phyloP scores from a whole-genome alignment of 257 asterid species.

The Nyctanthes arbortristis region DNA sequence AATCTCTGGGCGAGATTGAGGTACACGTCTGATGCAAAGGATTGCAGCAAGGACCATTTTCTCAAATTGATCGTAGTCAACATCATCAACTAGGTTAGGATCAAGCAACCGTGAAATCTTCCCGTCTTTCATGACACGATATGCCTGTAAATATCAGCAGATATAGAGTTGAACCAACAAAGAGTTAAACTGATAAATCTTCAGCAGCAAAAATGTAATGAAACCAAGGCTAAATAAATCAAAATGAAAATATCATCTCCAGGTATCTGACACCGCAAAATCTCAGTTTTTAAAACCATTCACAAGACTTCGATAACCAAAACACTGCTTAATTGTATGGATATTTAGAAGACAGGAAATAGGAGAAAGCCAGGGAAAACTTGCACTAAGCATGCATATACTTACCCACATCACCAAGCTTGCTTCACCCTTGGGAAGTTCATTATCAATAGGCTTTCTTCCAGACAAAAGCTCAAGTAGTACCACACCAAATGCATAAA shows the following conservation, averaged over 20 bases:
- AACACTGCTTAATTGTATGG: slow-evolving; percentile 7
- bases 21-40: slow-evolving; percentile 68
- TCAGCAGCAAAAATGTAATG: neutral
- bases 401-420: slow-evolving; percentile 95
- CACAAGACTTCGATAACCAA: too few relatives aligned
- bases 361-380: neutral
- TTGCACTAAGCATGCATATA: slow-evolving; percentile 16
- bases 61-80: slow-evolving; percentile 61
- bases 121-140: slow-evolving; percentile 58
- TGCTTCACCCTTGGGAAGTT: slow-evolving; percentile 61
- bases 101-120: slow-evolving; percentile 57
- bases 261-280: too few relatives aligned
- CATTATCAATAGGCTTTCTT: slow-evolving; percentile 74
- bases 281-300: too few relatives aligned
- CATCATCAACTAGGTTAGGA: slow-evolving; percentile 48
- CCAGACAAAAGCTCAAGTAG: slow-evolving; percentile 92
- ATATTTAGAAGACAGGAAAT: neutral
- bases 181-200: neutral
- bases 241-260: too few relatives aligned
- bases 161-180: slow-evolving; percentile 1
- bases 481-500: slow-evolving; percentile 92
- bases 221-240: neutral
- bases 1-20: slow-evolving; percentile 71
- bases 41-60: slow-evolving; percentile 70
- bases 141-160: slow-evolving; percentile 55